Conservation (phyloP, 2,329 filamentous ascomycete species). For the Paramyrothecium sp. region DNA sequence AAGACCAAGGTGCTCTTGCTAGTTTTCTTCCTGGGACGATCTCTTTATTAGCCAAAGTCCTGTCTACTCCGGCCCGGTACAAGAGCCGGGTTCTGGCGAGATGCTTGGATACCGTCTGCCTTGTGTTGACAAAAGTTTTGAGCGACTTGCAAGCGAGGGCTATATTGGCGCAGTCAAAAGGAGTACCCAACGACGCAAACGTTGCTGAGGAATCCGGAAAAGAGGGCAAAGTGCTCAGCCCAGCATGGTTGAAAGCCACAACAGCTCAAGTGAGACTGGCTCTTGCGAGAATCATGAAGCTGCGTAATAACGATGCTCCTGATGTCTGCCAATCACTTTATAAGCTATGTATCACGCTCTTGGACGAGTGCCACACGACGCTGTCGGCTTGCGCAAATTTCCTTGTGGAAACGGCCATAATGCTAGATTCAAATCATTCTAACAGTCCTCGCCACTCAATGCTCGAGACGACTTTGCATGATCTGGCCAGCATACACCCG, state of each 20-base stretch:
- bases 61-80: conserved; percentile 64
- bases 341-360: conserved; percentile 68
- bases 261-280: conserved; percentile 79
- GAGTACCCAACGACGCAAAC: conserved; percentile 14
- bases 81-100: conserved; percentile 60
- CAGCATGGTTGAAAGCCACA: conserved; percentile 77
- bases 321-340: conserved; percentile 70
- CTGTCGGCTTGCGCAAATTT: conserved; percentile 68
- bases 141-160: conserved; percentile 55
- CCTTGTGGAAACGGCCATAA: conserved; percentile 78
- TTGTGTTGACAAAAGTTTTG: conserved; percentile 53
- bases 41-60: conserved; percentile 73
- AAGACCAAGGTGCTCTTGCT: conserved; percentile 72
- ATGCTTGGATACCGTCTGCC: conserved; percentile 57
- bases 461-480: conserved; percentile 51
- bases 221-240: conserved; percentile 38
- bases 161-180: conserved; percentile 35
- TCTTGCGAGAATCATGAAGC: conserved; percentile 71
- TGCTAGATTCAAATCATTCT: conserved; percentile 55
- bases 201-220: conserved; percentile 9
- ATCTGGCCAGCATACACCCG: conserved; percentile 62
- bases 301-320: conserved; percentile 67
- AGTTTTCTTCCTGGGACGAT: conserved; percentile 87
- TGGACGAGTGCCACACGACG: conserved; percentile 76
- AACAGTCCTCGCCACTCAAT: conserved; percentile 32